Evolutionary conservation across 192 early-diverging fungal genomes (phyloP), one percentile per base, ranked within the genome.

Genomic region (Helicostylum pulchrum): DNA sequence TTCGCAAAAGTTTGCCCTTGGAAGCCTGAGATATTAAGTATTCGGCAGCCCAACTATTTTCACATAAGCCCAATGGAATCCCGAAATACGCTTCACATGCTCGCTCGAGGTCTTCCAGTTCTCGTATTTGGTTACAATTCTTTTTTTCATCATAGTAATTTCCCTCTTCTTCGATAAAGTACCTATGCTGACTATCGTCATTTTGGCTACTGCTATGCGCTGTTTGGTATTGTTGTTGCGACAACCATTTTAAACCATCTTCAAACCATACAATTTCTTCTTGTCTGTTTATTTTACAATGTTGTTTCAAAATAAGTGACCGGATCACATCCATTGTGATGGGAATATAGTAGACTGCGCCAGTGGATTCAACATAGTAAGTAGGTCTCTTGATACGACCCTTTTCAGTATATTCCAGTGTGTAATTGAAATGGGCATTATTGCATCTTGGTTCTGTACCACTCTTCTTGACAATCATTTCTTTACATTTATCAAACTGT

Each of bases 51-150:
- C 57, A 59, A 30, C 36, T 31, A 26, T 59, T 43, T 59, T 59
- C 57, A 44, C 57, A 59, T 21, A 59, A 59, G 43, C 19, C 42
- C 21, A 59, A 45, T 44, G 57, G 57, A 7, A 59, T 42, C 19
- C 43, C 42, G 39, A 59, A 59, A 59, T 59, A 59, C 12, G 57
- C 57, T 42, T 43, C 42, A 59, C 57, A 59, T 59, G 42, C 32
- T 44, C 43, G 36, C 9, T 59, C 57, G 42, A 59, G 57, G 45
- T 59, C 57, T 59, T 59, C 57, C 0, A 15, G 6, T 23, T 43
- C 57, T n/a, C 43, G n/a, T 59, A 59, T 20, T 42, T 45, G 36
- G 43, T 45, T 17, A 4, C 36, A 6, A 39, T 39, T 10, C 9
- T 39, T 39, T 10, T 39, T 39, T 39, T 39, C 36, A 5, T 39